Evolutionary conservation across 345 rosid species (phyloP).

Genomic region (Anastatica hierochuntica): DNA sequence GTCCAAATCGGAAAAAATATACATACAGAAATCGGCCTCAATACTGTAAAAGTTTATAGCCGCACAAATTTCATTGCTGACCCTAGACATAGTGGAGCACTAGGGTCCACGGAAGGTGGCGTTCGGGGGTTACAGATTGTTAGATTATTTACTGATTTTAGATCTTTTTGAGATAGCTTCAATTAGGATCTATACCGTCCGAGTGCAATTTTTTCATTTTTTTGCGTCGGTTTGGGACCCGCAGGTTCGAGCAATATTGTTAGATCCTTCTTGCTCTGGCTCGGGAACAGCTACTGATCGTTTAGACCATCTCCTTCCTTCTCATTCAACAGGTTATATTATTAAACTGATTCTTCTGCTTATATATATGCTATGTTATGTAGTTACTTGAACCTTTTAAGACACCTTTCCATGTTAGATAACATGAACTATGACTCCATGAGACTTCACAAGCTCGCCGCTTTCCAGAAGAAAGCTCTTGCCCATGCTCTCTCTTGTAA

Average conservation of each 20-base stretch:
- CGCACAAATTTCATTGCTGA: too few relatives aligned
- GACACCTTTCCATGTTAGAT: constrained; percentile 18
- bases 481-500: constrained; percentile 74
- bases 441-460: constrained; percentile 66
- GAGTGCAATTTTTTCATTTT: neutral
- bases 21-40: too few relatives aligned
- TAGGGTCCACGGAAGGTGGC: too few relatives aligned
- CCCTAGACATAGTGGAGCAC: too few relatives aligned
- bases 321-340: constrained; percentile 42
- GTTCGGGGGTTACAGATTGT: too few relatives aligned
- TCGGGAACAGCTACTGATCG: constrained; percentile 79
- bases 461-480: constrained; percentile 79
- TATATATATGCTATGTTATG: neutral
- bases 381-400: neutral
- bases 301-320: constrained; percentile 87
- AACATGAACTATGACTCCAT: constrained; percentile 26
- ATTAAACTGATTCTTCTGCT: too few relatives aligned
- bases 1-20: too few relatives aligned
- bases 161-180: neutral
- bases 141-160: neutral
- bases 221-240: neutral
- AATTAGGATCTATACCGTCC: neutral
- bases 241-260: constrained; percentile 73
- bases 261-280: constrained; percentile 97
- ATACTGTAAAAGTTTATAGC: too few relatives aligned